Evolutionary conservation across 2,329 filamentous ascomycete species (phyloP).

Genomic region (Epichloe sp.): DNA sequence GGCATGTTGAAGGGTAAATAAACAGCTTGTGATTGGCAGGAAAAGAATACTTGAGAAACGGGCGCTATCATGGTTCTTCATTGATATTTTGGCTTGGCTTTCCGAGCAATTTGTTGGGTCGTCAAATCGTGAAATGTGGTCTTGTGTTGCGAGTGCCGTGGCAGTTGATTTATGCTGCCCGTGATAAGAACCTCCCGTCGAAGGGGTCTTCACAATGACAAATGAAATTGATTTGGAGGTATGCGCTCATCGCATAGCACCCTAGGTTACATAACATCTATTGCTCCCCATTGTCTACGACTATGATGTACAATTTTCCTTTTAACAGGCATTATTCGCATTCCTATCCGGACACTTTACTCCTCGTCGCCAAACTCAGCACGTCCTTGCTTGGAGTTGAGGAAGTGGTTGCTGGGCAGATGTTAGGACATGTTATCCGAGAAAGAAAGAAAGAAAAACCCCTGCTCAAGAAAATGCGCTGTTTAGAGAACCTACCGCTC

Average conservation of each 20-base stretch:
- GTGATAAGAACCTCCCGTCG: background rate
- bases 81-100: background rate
- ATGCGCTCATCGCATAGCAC: slow-evolving; percentile 1
- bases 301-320: slow-evolving; percentile 26
- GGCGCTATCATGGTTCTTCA: background rate
- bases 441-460: background rate
- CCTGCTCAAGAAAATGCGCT: too few species aligned
- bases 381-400: slow-evolving; percentile 67
- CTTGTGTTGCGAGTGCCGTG: background rate
- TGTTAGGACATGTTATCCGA: background rate
- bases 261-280: slow-evolving; percentile 19
- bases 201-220: slow-evolving; percentile 2
- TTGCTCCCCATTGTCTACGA: slow-evolving; percentile 23
- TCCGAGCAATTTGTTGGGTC: background rate
- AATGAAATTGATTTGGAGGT: slow-evolving; percentile 10
- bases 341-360: slow-evolving; percentile 19
- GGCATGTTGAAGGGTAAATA: background rate
- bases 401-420: slow-evolving; percentile 55
- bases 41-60: background rate
- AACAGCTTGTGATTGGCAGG: background rate
- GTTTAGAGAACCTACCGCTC: slow-evolving; percentile 53
- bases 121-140: too few species aligned
- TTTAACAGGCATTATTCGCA: slow-evolving; percentile 6
- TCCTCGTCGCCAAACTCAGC: slow-evolving; percentile 35
- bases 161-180: background rate